A percentile compares a stretch with the other conserved stretches of the same genome.
Conservation (phyloP, 1,284 basidiomycete species). For the Fomitiporia mediterranea region DNA sequence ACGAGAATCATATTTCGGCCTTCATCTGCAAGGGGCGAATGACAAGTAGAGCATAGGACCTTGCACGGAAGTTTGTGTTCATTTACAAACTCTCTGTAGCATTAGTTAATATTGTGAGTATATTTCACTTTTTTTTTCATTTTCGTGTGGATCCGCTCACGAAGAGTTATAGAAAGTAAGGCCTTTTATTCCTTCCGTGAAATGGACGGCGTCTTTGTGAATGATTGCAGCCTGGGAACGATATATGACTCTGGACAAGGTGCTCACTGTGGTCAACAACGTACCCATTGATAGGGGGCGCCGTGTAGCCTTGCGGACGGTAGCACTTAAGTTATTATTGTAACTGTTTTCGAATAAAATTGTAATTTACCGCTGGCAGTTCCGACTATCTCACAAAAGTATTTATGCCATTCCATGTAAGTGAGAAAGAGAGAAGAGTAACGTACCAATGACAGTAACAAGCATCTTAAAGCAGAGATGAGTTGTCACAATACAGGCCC, state of each 20-base stretch:
- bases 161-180: slow-evolving; percentile 10
- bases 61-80: slow-evolving; percentile 14
- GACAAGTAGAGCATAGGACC: slow-evolving; percentile 12
- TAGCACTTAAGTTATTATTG: background rate
- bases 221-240: slow-evolving; percentile 11
- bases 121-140: background rate
- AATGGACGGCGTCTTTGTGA: slow-evolving; percentile 13
- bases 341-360: background rate
- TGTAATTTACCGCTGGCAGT: slow-evolving; percentile 13
- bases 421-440: background rate
- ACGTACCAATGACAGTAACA: slow-evolving; percentile 10
- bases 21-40: slow-evolving; percentile 13
- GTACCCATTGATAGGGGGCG: slow-evolving; percentile 17
- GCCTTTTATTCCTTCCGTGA: slow-evolving; percentile 7
- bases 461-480: background rate
- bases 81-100: background rate
- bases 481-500: background rate
- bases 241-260: background rate
- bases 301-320: slow-evolving; percentile 9
- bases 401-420: background rate
- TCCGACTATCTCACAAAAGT: slow-evolving; percentile 7
- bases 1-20: slow-evolving; percentile 18
- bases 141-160: background rate
- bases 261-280: background rate
- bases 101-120: too few species aligned